Evolutionary conservation across 495 filamentous ascomycete genomes (phyloP).

Genomic region (Mycothermus thermophilus): DNA sequence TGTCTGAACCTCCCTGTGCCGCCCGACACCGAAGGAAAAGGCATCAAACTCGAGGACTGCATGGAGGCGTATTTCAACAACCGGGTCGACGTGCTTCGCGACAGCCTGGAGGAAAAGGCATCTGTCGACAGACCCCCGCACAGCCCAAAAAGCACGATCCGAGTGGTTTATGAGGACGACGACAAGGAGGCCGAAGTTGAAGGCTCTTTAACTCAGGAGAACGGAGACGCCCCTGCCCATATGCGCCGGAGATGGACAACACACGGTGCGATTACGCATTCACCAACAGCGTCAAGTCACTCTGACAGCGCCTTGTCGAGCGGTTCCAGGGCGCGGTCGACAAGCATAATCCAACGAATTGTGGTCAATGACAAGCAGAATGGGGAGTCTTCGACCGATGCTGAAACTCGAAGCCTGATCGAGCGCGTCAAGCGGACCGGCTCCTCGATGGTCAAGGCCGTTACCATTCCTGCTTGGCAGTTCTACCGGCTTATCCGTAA

Average conservation of each 20-base stretch:
- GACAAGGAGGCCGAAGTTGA: no score
- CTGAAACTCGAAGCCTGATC: constrained; percentile 25
- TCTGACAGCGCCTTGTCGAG: constrained; percentile 6
- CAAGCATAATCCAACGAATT: constrained; percentile 37
- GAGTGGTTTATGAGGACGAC: constrained; percentile 23
- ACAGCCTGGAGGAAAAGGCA: constrained; percentile 46
- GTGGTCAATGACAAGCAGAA: constrained; percentile 25
- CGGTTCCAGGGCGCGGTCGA: constrained; percentile 25
- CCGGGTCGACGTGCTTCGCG: constrained; percentile 73
- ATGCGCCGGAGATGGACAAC: constrained; percentile 21
- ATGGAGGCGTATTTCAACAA: constrained; percentile 93
- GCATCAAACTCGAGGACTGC: constrained; percentile 73
- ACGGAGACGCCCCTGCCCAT: constrained; percentile 4
- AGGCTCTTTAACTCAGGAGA: no score
- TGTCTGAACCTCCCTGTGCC: constrained; percentile 84
- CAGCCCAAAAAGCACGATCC: constrained; percentile 22
- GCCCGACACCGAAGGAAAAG: constrained; percentile 43
- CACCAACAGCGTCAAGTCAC: constrained; percentile 7
- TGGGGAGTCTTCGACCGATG: constrained; percentile 18
- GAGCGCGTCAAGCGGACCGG: constrained; percentile 28
- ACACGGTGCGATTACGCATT: constrained; percentile 12
- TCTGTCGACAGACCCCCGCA: constrained; percentile 4
- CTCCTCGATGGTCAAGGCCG: constrained; percentile 55
- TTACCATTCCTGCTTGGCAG: constrained; percentile 95
- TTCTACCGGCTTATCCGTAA: constrained; percentile 83